These are phyloP conservation scores for Solanum medicagineum DNA, from an alignment of 257 asterid species.

Conservation along the genomic window DNA sequence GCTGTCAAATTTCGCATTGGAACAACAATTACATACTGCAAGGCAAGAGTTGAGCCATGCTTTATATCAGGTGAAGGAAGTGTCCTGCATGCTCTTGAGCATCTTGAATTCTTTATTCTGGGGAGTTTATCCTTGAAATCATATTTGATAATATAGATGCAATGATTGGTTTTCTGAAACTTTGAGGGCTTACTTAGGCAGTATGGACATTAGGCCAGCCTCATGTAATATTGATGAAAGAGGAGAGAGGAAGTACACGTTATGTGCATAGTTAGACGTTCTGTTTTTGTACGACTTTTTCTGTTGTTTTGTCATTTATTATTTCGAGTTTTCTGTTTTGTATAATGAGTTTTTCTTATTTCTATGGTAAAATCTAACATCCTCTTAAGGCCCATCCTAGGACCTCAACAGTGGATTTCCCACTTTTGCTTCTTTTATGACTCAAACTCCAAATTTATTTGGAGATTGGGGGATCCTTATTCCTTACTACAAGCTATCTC, in stretches of 20 bases:
- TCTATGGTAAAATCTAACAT: not conserved
- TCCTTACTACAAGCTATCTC: not conserved
- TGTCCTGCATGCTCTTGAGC: not conserved
- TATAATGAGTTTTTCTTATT: not conserved
- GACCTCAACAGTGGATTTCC: not conserved
- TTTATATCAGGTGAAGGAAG: slow-evolving; percentile 62
- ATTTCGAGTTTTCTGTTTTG: not conserved
- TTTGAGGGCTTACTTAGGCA: not conserved
- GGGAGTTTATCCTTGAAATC: not conserved
- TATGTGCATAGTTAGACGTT: not conserved
- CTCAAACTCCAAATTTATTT: not conserved
- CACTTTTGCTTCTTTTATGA: not conserved
- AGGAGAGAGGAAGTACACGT: not conserved
- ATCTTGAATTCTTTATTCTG: not conserved
- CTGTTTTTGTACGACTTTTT: not conserved
- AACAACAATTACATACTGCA: slow-evolving; percentile 87
- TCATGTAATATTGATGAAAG: not conserved
- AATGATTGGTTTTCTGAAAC: not conserved
- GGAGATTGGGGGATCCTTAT: not conserved
- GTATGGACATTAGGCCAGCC: not conserved
- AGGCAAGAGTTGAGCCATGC: slow-evolving; percentile 99
- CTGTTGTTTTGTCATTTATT: not conserved
- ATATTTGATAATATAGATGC: not conserved
- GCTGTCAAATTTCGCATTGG: slow-evolving; percentile 93
- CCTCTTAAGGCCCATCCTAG: not conserved